Conservation (phyloP, 768 basidiomycete species). For the Pisolithus albus region DNA sequence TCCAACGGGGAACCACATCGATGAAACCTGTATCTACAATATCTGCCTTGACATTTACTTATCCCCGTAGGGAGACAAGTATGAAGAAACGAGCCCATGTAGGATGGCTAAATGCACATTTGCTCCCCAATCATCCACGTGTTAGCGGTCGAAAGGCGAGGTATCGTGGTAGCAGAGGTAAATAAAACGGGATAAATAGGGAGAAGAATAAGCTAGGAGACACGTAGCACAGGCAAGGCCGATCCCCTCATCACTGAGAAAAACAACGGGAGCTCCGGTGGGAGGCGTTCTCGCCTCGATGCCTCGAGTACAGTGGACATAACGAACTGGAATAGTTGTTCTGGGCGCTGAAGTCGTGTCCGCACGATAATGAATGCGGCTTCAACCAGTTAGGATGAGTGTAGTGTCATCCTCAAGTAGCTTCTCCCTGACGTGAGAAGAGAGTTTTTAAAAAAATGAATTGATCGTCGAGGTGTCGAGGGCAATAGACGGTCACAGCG, state of each 20-base stretch:
- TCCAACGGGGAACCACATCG: too few species aligned
- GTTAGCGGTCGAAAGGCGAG: too few species aligned
- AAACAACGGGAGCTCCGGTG: not conserved
- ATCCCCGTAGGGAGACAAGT: not conserved
- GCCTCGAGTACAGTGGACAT: too few species aligned
- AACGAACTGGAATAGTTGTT: too few species aligned
- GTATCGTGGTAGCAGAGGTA: not conserved
- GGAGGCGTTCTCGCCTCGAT: not conserved
- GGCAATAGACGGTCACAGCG: not conserved
- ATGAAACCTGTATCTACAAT: too few species aligned
- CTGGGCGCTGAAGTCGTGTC: too few species aligned
- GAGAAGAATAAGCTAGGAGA: not conserved
- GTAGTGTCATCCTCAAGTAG: too few species aligned
- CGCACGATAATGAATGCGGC: too few species aligned
- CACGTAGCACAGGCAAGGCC: not conserved
- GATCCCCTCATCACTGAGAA: not conserved
- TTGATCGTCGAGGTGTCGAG: not conserved
- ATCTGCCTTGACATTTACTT: too few species aligned
- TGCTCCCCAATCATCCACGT: not conserved
- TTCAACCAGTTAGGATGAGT: too few species aligned
- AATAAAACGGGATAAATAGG: not conserved
- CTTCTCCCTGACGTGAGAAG: not conserved
- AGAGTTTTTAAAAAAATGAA: not conserved
- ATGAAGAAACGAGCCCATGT: not conserved
- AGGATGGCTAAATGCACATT: not conserved